Base-by-base conservation (phyloP, 129 eudicot genomes). In the Tagetes patula region DNA sequence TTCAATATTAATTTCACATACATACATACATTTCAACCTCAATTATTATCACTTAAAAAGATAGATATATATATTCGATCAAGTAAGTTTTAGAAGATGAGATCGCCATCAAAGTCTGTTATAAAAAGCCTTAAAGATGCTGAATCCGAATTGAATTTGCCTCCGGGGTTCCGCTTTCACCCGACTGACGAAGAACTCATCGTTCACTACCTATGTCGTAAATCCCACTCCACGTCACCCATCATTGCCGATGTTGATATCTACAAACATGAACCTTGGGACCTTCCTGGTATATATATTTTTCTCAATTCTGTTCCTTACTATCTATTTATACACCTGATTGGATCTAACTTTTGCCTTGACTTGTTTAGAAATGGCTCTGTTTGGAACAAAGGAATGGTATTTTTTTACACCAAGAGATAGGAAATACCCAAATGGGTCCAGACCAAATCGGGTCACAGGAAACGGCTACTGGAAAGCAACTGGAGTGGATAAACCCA, bases 391-490 rank as follows among this genome's bases (percentile, higher is more conserved):
- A 3, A 82, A 58, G 39, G 82, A 77, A 69, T 82, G 82, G 85
- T 82, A 82, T 53, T 82, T 82, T 64, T 82, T 82, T 14, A 82
- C 85, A 42, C 79, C 85, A n/a, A 66, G 85, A 82, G 79, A 72
- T 40, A 82, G 65, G 49, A 82, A 82, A 49, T 82, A 82, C 77
- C 85, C 85, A 0, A 82, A 77, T 45, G 75, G 85, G 4, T 71
- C 78, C 3, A 71, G 85, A 38, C 85, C 85, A 12, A 76, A 76
- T 43, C 81, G 82, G 70, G 81, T 73, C 4, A 69, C 85, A 1
- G 72, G 85, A 31, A 81, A 71, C 46, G 85, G 85, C 9, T 81
- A 76, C 67, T 81, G 85, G 85, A 81, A 81, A 6, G 85, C 85
- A 2, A 81, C 85, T 3, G 85, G 85, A 36, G 85, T 81, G 1